Conservation (phyloP, 2,329 filamentous ascomycete genomes). For the Penicillium griseofulvum region DNA sequence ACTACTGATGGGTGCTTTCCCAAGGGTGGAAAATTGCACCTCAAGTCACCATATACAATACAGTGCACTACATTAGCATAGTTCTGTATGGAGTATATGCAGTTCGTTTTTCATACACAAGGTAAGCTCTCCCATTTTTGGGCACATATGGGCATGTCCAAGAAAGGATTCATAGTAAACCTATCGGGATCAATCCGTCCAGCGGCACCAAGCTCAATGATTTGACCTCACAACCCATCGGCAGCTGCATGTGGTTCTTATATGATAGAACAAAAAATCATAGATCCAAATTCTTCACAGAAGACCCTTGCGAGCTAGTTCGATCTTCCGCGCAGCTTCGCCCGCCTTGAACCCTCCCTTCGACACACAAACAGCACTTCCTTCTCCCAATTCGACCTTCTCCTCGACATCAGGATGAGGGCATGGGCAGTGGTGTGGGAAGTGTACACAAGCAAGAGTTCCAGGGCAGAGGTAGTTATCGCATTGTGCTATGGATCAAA, state of each 20-base stretch:
- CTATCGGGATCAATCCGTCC: not conserved
- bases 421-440: constrained; percentile 96
- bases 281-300: constrained; percentile 32
- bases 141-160: not conserved
- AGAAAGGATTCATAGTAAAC: not conserved
- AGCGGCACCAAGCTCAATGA: not conserved
- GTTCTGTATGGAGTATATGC: not conserved
- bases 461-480: constrained; percentile 92
- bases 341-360: constrained; percentile 49
- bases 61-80: not conserved
- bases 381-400: constrained; percentile 63
- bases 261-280: not conserved
- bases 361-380: constrained; percentile 49
- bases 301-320: constrained; percentile 50
- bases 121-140: not conserved
- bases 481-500: constrained; percentile 65
- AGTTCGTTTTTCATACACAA: not conserved
- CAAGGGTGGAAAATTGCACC: not conserved
- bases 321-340: constrained; percentile 49
- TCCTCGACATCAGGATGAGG: constrained; percentile 73
- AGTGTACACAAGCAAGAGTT: constrained; percentile 90
- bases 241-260: not conserved
- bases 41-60: not conserved
- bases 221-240: not conserved
- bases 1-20: no score